These are phyloP conservation scores for Solanum pennellii DNA, from an alignment of 257 asterid genomes.

Conservation along the genomic window DNA sequence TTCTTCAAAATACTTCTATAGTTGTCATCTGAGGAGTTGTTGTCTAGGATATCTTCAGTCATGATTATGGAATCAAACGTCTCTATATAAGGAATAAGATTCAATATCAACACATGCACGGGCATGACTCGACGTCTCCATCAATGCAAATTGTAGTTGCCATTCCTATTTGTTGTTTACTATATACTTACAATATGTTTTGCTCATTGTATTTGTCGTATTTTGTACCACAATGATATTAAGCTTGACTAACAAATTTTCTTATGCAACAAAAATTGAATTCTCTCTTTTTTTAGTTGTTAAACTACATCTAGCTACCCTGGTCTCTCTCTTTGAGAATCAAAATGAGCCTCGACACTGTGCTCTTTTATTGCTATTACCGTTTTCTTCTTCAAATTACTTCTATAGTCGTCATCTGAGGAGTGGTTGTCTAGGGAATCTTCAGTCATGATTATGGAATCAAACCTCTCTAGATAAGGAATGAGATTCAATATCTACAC, in stretches of 20 bases:
- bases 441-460: background rate
- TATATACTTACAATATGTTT: too few species aligned
- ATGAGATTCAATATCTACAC: background rate
- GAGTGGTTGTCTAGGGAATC: background rate
- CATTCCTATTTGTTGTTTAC: too few species aligned
- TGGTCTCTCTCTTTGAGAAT: too few species aligned
- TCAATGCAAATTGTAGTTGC: background rate
- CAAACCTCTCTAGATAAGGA: background rate
- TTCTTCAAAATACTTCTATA: background rate
- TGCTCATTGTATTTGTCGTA: too few species aligned
- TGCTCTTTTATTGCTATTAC: background rate
- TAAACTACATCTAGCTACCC: too few species aligned
- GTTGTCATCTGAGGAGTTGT: background rate
- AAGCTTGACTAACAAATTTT: too few species aligned
- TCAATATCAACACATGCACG: background rate
- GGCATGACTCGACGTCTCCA: background rate
- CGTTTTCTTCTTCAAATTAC: background rate
- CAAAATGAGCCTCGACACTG: too few species aligned
- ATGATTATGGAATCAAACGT: background rate
- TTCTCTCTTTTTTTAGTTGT: too few species aligned
- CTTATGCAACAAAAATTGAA: too few species aligned
- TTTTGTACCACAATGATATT: too few species aligned
- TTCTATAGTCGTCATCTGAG: background rate
- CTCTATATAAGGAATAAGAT: background rate
- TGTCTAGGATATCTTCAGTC: background rate